Conservation (phyloP, 1,139 yeast species). For the Kluyveromyces marxianus region DNA sequence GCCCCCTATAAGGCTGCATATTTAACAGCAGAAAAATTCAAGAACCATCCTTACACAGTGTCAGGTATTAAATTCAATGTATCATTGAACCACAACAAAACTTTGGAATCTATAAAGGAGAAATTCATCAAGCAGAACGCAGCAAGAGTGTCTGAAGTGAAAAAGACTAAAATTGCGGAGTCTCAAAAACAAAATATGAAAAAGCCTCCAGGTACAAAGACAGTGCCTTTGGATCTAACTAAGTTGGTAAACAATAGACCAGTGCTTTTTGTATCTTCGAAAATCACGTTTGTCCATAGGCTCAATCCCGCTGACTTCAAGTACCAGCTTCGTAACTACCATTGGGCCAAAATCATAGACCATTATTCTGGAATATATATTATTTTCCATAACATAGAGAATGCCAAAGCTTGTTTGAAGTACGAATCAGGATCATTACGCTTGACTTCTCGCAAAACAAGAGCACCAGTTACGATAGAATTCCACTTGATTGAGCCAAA, state of each 20-base stretch:
- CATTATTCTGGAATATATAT: constrained; percentile 64
- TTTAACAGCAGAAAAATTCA: constrained; percentile 33
- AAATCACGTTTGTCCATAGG: constrained; percentile 20
- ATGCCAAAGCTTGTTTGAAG: constrained; percentile 60
- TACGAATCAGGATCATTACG: constrained; percentile 53
- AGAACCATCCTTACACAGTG: constrained; percentile 32
- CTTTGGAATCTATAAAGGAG: constrained; percentile 18
- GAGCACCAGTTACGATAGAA: constrained; percentile 19
- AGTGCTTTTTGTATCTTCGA: constrained; percentile 39
- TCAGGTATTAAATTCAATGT: constrained; percentile 28
- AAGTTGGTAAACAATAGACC: constrained; percentile 48
- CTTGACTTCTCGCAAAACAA: constrained; percentile 22
- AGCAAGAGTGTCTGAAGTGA: constrained; percentile 11
- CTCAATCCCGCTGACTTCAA: constrained; percentile 26
- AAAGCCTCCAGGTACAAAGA: constrained; percentile 8
- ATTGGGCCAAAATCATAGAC: constrained; percentile 57
- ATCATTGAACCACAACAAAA: constrained; percentile 16
- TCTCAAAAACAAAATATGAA: neutral
- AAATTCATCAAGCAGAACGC: constrained; percentile 21
- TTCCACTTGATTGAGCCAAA: constrained; percentile 20
- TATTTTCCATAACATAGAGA: constrained; percentile 55
- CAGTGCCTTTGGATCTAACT: constrained; percentile 42
- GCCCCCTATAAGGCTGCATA: constrained; percentile 42
- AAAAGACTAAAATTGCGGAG: constrained; percentile 12
- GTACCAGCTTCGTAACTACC: constrained; percentile 35